phyloP scores from a whole-genome alignment of 345 rosid genomes.

The Brassica napus region Da-Ae NC_063448.1:38513001-38513500 shows the following conservation, averaged over 20 bases:
- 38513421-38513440: neutral
- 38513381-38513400: neutral
- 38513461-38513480: slow-evolving; percentile 41
- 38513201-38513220: neutral
- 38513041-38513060: slow-evolving; percentile 10
- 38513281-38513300: neutral
- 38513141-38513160: neutral
- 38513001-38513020: slow-evolving; percentile 18
- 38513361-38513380: slow-evolving; percentile 1
- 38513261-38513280: neutral
- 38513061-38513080: slow-evolving; percentile 17
- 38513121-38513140: neutral
- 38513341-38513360: neutral
- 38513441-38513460: neutral
- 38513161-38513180: neutral
- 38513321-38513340: neutral
- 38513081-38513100: slow-evolving; percentile 16
- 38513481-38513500: slow-evolving; percentile 46
- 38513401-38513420: neutral
- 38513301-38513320: neutral
- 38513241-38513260: neutral
- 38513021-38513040: slow-evolving; percentile 24
- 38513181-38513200: neutral
- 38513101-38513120: slow-evolving; percentile 27
- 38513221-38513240: neutral